A percentile compares a stretch with the other conserved stretches of the same genome.
Evolutionary conservation across 2,329 filamentous ascomycete genomes (phyloP).

Genomic region (Penicillium concentricum): DNA sequence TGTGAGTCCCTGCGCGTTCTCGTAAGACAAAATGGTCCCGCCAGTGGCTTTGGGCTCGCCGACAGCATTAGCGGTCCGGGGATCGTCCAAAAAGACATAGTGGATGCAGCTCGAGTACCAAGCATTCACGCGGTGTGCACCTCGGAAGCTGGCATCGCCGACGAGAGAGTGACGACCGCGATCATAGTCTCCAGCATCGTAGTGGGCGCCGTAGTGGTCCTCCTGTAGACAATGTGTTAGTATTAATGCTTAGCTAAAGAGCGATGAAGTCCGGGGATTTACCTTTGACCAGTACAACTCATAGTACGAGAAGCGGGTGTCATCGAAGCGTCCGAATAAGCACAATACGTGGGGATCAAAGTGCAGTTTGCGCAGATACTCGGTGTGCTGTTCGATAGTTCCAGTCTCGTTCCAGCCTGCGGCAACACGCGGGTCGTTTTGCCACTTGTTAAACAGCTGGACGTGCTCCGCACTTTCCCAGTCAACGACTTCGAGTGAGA

Average conservation of each 20-base stretch:
- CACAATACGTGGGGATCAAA: conserved; percentile 70
- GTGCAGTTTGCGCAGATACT: conserved; percentile 68
- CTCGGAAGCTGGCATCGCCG: conserved; percentile 56
- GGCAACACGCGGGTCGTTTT: conserved; percentile 78
- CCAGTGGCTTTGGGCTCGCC: conserved; percentile 71
- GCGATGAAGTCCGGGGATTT: conserved; percentile 19
- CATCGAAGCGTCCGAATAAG: conserved; percentile 69
- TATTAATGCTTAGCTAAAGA: neutral
- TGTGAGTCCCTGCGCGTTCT: conserved; percentile 70
- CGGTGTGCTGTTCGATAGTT: conserved; percentile 69
- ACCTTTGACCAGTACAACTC: conserved; percentile 77
- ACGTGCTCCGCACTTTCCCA: conserved; percentile 64
- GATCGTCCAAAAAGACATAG: conserved; percentile 60
- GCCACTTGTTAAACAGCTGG: conserved; percentile 72
- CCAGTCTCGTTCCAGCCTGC: conserved; percentile 79
- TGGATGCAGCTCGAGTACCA: conserved; percentile 61
- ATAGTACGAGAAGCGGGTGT: conserved; percentile 71
- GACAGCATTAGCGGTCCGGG: conserved; percentile 54
- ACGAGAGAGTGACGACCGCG: conserved; percentile 62
- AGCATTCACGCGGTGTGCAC: conserved; percentile 55
- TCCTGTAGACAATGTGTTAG: conserved; percentile 43
- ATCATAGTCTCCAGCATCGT: conserved; percentile 56
- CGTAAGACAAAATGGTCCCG: conserved; percentile 69
- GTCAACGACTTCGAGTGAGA: conserved; percentile 74
- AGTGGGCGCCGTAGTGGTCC: conserved; percentile 61